Conservation (phyloP, 805 yeast genomes). For the Candida stauntonica region DNA sequence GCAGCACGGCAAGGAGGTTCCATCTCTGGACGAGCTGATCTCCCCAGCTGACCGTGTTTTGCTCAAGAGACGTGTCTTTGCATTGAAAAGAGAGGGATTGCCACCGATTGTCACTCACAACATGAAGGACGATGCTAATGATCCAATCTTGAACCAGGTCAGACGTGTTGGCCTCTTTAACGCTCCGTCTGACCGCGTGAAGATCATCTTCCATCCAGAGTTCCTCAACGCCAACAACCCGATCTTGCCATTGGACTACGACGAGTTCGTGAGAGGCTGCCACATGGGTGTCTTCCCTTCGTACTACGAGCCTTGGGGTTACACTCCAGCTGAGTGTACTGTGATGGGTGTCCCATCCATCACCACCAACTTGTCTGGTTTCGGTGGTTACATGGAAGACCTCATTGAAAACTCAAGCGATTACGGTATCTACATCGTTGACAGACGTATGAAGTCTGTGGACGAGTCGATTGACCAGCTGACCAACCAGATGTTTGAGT, state of each 20-base stretch:
- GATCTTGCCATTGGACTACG: constrained; percentile 87
- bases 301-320: constrained; percentile 99
- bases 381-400: constrained; percentile 98
- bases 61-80: constrained; percentile 87
- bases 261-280: constrained; percentile 96
- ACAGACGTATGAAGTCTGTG: constrained; percentile 85
- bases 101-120: constrained; percentile 98
- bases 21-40: constrained; percentile 76
- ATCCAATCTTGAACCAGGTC: constrained; percentile 88
- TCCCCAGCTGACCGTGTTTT: constrained; percentile 85
- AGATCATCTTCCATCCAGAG: constrained; percentile 96
- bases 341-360: constrained; percentile 99
- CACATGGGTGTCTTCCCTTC: constrained; percentile 98
- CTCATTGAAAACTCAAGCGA: constrained; percentile 90
- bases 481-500: constrained; percentile 84
- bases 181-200: constrained; percentile 84
- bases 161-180: constrained; percentile 90
- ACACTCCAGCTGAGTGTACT: constrained; percentile 98
- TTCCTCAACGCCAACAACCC: constrained; percentile 94
- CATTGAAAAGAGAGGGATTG: constrained; percentile 79
- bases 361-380: constrained; percentile 93
- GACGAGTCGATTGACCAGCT: constrained; percentile 93
- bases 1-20: constrained; percentile 57
- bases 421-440: constrained; percentile 96
- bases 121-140: constrained; percentile 88